phyloP scores from a whole-genome alignment of 2,329 filamentous ascomycete species.

The Penicillium sp. region DNA sequence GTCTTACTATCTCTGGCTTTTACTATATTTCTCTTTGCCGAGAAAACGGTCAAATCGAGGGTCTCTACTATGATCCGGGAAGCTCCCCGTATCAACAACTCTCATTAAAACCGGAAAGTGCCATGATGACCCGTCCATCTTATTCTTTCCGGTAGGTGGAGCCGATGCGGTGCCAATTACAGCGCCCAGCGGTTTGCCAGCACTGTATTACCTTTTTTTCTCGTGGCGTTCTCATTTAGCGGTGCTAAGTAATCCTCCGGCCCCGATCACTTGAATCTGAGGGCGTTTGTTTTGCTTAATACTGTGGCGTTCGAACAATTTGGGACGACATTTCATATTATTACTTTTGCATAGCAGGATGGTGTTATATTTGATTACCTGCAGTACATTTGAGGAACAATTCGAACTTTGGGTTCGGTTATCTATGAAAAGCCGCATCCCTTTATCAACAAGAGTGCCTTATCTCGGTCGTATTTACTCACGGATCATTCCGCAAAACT shows the following conservation, averaged over 20 bases:
- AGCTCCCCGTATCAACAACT: constrained; percentile 52
- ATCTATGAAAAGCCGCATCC: not conserved
- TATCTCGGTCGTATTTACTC: not conserved
- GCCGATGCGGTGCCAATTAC: not conserved
- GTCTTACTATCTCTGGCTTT: constrained; percentile 52
- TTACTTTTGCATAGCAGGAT: constrained; percentile 16
- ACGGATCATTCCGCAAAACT: not conserved
- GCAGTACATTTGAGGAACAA: constrained; percentile 1
- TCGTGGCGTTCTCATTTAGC: not conserved
- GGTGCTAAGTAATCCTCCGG: not conserved
- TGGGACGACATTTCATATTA: not conserved
- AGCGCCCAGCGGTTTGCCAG: not conserved
- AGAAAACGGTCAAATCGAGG: constrained; percentile 47
- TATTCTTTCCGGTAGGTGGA: constrained; percentile 42
- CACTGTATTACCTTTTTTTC: not conserved
- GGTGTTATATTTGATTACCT: constrained; percentile 10
- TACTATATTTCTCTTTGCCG: constrained; percentile 52
- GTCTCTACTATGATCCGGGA: constrained; percentile 51
- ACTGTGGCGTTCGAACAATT: constrained; percentile 2
- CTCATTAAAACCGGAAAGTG: constrained; percentile 41
- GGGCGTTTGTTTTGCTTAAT: not conserved
- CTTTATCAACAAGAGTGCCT: not conserved
- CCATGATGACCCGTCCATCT: constrained; percentile 43
- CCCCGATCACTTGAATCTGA: not conserved
- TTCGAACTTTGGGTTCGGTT: not conserved